Evolutionary conservation across 108 stramenopile genomes (phyloP).

Genomic region (Conticribra weissflogii): DNA sequence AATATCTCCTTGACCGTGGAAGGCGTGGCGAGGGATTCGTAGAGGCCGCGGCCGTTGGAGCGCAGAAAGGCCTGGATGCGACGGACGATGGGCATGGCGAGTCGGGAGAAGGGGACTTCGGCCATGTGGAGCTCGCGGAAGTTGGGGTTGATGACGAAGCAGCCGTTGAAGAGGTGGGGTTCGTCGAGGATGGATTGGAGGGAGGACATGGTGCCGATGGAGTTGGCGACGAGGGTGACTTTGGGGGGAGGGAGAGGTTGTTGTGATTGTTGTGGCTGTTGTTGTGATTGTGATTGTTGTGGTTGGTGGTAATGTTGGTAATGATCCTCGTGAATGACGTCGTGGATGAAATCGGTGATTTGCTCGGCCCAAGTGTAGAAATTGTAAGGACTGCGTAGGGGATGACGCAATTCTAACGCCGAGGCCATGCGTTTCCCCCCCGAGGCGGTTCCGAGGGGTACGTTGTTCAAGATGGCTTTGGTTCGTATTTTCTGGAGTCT

Average conservation of each 20-base stretch:
- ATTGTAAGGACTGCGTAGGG: slow-evolving; percentile 76
- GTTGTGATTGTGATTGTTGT: slow-evolving; percentile 5
- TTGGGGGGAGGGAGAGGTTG: too few relatives aligned
- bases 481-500: slow-evolving; percentile 25
- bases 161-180: slow-evolving; percentile 71
- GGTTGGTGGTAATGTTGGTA: background rate
- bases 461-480: slow-evolving; percentile 42
- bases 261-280: slow-evolving; percentile 12
- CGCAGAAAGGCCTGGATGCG: slow-evolving; percentile 74
- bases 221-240: slow-evolving; percentile 90
- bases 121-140: slow-evolving; percentile 90
- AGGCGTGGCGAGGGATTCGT: slow-evolving; percentile 82
- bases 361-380: slow-evolving; percentile 93
- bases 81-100: slow-evolving; percentile 79
- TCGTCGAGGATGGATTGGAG: slow-evolving; percentile 89
- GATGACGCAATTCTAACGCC: slow-evolving; percentile 73
- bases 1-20: slow-evolving; percentile 84
- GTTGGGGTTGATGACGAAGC: slow-evolving; percentile 81
- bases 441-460: slow-evolving; percentile 62
- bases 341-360: slow-evolving; percentile 69
- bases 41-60: slow-evolving; percentile 75
- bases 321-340: slow-evolving; percentile 39
- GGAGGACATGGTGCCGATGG: slow-evolving; percentile 86
- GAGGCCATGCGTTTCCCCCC: slow-evolving; percentile 52
- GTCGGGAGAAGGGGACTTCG: slow-evolving; percentile 75